A percentile compares a stretch with the other conserved stretches of the same genome.
Evolutionary conservation across 208 protist species (phyloP).

Genomic region (Crithidia expoeki): DNA sequence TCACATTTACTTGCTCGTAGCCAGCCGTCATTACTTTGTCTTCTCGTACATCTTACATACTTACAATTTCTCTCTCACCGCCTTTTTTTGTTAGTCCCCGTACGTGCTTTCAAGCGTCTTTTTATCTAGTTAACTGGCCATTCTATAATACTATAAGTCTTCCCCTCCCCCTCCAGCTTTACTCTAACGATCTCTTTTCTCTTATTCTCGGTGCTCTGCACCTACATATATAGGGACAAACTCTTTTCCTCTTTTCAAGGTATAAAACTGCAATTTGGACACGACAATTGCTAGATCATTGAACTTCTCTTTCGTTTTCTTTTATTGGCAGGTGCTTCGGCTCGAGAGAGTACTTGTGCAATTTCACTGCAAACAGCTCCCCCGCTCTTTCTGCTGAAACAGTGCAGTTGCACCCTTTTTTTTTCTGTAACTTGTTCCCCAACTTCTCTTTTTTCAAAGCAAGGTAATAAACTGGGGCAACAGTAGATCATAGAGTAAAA

Average conservation of each 20-base stretch:
- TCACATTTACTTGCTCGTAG: neutral
- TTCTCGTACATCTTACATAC: neutral
- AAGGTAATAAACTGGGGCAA: too few species aligned
- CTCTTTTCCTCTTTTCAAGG: too few species aligned
- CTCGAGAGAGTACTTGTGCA: neutral
- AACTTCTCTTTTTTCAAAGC: neutral
- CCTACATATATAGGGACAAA: too few species aligned
- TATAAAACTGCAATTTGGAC: too few species aligned
- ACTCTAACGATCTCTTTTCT: neutral
- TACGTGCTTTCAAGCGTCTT: neutral
- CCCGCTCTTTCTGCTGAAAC: neutral
- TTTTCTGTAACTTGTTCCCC: too few species aligned
- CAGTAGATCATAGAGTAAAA: too few species aligned
- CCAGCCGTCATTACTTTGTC: neutral
- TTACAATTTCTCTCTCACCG: neutral
- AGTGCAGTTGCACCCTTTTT: too few species aligned
- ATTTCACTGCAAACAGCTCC: neutral
- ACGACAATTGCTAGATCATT: neutral
- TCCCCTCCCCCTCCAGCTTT: neutral
- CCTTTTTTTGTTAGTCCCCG: neutral
- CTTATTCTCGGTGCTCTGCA: too few species aligned
- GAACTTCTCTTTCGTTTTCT: neutral
- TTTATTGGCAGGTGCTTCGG: too few species aligned
- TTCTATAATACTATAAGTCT: neutral
- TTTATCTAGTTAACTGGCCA: too few species aligned